Percentiles rank a stretch among this genome's conserved stretches.
Conservation (phyloP, 345 rosid species). For the Raphanus sativus region DNA sequence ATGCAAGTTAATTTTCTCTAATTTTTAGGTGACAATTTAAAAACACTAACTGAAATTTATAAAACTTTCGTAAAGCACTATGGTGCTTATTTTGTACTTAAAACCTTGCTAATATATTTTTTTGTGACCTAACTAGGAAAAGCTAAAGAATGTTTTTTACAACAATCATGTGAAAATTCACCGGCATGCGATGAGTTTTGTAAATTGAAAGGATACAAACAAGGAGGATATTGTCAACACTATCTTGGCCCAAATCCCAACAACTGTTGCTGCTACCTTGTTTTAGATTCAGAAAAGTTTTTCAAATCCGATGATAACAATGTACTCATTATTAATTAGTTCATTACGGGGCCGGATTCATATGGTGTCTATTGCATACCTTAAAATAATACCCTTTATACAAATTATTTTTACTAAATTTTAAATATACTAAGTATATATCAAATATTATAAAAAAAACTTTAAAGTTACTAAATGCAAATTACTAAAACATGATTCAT, state of each 20-base stretch:
- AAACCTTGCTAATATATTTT: not conserved
- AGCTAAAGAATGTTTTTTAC: not conserved
- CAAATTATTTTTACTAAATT: too few relatives aligned
- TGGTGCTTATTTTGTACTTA: not conserved
- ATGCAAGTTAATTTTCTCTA: not conserved
- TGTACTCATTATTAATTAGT: not conserved
- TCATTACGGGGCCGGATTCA: too few relatives aligned
- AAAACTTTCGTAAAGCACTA: not conserved
- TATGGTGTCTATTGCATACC: too few relatives aligned
- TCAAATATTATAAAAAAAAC: too few relatives aligned
- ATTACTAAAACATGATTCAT: too few relatives aligned
- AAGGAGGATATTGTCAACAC: not conserved
- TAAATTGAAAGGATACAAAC: not conserved
- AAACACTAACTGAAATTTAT: too few relatives aligned
- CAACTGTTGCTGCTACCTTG: slow-evolving; percentile 7
- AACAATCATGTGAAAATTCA: not conserved
- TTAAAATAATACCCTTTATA: too few relatives aligned
- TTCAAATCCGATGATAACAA: not conserved
- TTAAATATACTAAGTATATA: too few relatives aligned
- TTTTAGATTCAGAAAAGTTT: not conserved
- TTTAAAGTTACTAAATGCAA: too few relatives aligned
- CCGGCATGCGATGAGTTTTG: slow-evolving; percentile 4
- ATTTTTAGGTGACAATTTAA: too few relatives aligned
- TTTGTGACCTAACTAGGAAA: not conserved
- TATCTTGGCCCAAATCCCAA: not conserved